Percentiles rank a stretch among this genome's conserved stretches.
phyloP scores from a whole-genome alignment of 495 filamentous ascomycete genomes.

The Thermochaetoides thermophila region DNA sequence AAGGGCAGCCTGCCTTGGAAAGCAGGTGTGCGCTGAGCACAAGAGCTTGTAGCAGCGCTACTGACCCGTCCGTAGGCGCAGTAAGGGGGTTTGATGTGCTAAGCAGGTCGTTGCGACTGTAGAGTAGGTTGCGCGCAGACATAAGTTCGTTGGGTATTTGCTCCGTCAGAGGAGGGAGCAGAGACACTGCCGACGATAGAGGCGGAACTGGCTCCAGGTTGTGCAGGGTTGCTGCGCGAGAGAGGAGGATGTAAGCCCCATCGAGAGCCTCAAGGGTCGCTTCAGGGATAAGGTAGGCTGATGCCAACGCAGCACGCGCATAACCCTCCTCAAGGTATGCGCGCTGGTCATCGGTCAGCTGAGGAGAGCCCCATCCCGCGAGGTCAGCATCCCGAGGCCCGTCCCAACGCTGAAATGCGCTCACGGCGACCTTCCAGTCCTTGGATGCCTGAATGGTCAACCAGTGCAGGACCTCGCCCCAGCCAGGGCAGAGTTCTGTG shows the following conservation, averaged over 20 bases:
- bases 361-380: constrained; percentile 46
- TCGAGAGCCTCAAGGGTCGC: constrained; percentile 43
- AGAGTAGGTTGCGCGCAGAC: constrained; percentile 24
- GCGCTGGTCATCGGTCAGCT: constrained; percentile 37
- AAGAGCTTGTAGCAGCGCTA: constrained; percentile 50
- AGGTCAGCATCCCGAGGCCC: constrained; percentile 69
- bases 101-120: constrained; percentile 42
- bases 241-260: constrained; percentile 46
- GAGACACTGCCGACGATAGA: constrained; percentile 26
- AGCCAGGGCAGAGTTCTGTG: constrained; percentile 34
- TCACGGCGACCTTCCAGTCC: constrained; percentile 41
- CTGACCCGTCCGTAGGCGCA: constrained; percentile 41
- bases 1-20: constrained; percentile 41
- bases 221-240: constrained; percentile 44
- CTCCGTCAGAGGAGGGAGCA: constrained; percentile 27
- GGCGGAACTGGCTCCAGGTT: constrained; percentile 39
- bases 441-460: constrained; percentile 42
- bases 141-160: constrained; percentile 16
- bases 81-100: constrained; percentile 51
- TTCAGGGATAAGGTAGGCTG: constrained; percentile 53
- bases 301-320: constrained; percentile 55
- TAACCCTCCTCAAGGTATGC: constrained; percentile 46
- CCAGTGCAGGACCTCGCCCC: constrained; percentile 72
- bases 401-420: constrained; percentile 58
- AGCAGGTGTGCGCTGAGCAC: constrained; percentile 54